A percentile compares a stretch with the other conserved stretches of the same genome.
Conservation (phyloP, 2,329 filamentous ascomycete species). For the Fusarium nematophilum region DNA sequence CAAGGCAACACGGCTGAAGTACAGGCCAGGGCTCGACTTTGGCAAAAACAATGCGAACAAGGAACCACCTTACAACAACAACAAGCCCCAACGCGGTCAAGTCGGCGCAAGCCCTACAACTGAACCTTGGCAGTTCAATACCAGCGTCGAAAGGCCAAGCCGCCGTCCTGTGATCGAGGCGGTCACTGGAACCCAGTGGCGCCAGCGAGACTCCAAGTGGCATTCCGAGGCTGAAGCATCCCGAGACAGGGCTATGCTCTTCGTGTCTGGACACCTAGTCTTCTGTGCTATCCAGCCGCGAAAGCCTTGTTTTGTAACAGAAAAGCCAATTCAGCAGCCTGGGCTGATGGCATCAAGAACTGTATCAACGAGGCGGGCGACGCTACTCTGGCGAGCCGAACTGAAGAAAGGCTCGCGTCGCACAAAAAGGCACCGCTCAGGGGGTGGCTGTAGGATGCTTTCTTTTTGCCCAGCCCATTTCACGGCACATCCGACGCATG, state of each 20-base stretch:
- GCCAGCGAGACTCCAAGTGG: conserved; percentile 18
- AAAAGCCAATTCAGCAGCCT: conserved; percentile 29
- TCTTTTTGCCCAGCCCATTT: no score
- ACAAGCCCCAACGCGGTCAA: no score
- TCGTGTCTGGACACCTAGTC: no score
- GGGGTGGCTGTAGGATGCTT: conserved; percentile 28
- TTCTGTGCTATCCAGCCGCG: no score
- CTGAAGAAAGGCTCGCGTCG: conserved; percentile 6
- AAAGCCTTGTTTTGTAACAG: conserved; percentile 11
- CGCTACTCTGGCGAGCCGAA: no score
- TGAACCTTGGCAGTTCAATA: neutral
- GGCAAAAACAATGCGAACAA: conserved; percentile 6
- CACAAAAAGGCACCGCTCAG: conserved; percentile 28
- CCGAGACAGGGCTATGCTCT: no score
- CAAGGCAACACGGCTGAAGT: conserved; percentile 29
- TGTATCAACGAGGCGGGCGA: no score
- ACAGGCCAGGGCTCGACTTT: conserved; percentile 14
- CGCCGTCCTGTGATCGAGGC: no score
- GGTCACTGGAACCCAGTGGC: no score
- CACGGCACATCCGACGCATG: neutral
- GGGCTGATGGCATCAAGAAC: no score
- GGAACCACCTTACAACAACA: neutral
- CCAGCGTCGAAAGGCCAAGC: neutral
- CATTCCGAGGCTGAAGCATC: conserved; percentile 34
- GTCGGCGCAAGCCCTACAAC: neutral